These are phyloP conservation scores for Morella rubra DNA, from an alignment of 306 rosid species.

Conservation along the genomic window DNA sequence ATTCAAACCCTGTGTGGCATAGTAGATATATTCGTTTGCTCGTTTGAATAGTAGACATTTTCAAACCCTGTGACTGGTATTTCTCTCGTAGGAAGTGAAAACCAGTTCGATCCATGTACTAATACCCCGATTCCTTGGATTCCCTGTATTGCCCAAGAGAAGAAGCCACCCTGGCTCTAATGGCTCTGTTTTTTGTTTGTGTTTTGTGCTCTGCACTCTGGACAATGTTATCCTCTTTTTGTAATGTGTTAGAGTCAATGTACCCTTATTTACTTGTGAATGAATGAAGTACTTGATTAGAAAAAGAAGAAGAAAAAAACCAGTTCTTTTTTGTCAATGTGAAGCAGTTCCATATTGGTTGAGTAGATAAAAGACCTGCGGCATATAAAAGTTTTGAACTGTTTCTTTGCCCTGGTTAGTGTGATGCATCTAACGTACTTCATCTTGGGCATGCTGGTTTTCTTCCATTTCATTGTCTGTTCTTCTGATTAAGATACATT, in stretches of 20 bases:
- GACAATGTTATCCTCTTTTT: no score
- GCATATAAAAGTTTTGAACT: neutral
- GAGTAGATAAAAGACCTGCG: neutral
- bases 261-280: no score
- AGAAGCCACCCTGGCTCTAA: no score
- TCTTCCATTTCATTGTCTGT: neutral
- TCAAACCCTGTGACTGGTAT: neutral
- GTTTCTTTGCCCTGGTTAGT: neutral
- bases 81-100: neutral
- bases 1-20: neutral
- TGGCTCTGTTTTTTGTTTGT: no score
- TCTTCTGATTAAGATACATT: neutral
- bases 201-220: no score
- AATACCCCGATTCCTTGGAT: no score
- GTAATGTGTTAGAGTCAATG: no score
- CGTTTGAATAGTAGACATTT: neutral
- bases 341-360: neutral
- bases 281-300: no score
- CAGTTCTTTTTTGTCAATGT: neutral
- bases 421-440: neutral
- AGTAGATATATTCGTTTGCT: neutral
- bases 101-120: no score
- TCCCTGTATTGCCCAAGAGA: no score
- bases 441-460: neutral
- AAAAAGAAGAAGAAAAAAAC: no score